These are phyloP conservation scores for Carex parvula DNA, from an alignment of 176 grass and related monocot genomes.

Conservation along the genomic window DNA sequence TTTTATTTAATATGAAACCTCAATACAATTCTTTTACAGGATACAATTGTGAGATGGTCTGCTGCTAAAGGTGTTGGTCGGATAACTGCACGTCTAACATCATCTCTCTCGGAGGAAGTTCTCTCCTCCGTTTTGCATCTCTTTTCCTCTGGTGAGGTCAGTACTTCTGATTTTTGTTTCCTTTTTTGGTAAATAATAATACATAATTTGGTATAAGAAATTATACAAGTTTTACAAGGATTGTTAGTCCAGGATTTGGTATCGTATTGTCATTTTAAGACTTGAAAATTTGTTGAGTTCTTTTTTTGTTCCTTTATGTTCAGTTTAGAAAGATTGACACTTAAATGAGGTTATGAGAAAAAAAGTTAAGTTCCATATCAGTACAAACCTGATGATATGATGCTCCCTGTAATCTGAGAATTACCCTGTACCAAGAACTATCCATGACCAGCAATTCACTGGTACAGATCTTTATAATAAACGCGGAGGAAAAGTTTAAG, in stretches of 20 bases:
- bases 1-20: not conserved
- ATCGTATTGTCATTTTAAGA: not conserved
- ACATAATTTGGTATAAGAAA: not conserved
- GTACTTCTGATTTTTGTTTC: conserved; percentile 5
- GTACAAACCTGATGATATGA: not conserved
- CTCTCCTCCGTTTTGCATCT: conserved; percentile 83
- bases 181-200: not conserved
- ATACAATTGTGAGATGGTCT: conserved; percentile 97
- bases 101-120: conserved; percentile 80
- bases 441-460: not conserved
- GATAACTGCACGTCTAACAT: conserved; percentile 91
- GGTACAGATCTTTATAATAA: not conserved
- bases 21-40: conserved; percentile 42
- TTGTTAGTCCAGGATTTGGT: not conserved
- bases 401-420: not conserved
- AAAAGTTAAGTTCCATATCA: not conserved
- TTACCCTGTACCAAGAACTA: not conserved
- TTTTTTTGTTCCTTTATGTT: not conserved
- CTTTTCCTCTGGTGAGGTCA: conserved; percentile 81
- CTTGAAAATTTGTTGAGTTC: not conserved
- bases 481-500: not conserved
- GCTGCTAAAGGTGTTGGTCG: conserved; percentile 93
- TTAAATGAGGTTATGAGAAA: not conserved
- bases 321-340: not conserved
- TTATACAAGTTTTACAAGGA: not conserved